phyloP scores from a whole-genome alignment of 1,284 basidiomycete genomes.

The Malassezia arunalokei region DNA sequence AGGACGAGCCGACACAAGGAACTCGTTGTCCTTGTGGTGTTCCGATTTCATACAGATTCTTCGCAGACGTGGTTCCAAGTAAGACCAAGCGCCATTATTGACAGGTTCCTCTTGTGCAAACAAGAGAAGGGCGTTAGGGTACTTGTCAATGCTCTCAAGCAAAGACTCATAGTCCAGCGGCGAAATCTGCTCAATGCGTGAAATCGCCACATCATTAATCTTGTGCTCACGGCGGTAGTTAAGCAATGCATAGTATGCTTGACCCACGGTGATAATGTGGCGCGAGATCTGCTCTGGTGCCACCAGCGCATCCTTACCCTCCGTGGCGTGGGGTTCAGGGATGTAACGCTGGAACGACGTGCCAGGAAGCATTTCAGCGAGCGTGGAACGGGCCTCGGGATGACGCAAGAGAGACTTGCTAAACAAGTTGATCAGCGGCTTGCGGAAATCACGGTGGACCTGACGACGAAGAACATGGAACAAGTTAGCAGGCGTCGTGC shows the following conservation, averaged over 20 bases:
- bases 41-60: slow-evolving; percentile 38
- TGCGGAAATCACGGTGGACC: slow-evolving; percentile 45
- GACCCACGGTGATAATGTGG: slow-evolving; percentile 68
- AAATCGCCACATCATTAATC: slow-evolving; percentile 81
- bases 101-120: slow-evolving; percentile 88
- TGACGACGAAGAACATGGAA: slow-evolving; percentile 47
- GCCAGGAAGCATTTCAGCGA: slow-evolving; percentile 78
- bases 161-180: slow-evolving; percentile 80
- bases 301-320: slow-evolving; percentile 54
- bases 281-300: slow-evolving; percentile 74
- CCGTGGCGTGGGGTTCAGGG: slow-evolving; percentile 64
- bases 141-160: slow-evolving; percentile 56
- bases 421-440: slow-evolving; percentile 68
- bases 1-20: slow-evolving; percentile 37
- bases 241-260: slow-evolving; percentile 81
- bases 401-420: slow-evolving; percentile 90
- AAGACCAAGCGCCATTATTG: slow-evolving; percentile 63
- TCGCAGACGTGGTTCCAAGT: slow-evolving; percentile 63
- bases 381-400: slow-evolving; percentile 70
- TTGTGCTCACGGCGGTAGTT: slow-evolving; percentile 47
- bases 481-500: slow-evolving; percentile 53
- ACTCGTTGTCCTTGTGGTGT: slow-evolving; percentile 69
- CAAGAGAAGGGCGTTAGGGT: slow-evolving; percentile 79
- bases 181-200: slow-evolving; percentile 81
- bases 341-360: slow-evolving; percentile 86